phyloP scores from a whole-genome alignment of 2,329 filamentous ascomycete genomes.

The Torrubiella hemipterigena region DNA sequence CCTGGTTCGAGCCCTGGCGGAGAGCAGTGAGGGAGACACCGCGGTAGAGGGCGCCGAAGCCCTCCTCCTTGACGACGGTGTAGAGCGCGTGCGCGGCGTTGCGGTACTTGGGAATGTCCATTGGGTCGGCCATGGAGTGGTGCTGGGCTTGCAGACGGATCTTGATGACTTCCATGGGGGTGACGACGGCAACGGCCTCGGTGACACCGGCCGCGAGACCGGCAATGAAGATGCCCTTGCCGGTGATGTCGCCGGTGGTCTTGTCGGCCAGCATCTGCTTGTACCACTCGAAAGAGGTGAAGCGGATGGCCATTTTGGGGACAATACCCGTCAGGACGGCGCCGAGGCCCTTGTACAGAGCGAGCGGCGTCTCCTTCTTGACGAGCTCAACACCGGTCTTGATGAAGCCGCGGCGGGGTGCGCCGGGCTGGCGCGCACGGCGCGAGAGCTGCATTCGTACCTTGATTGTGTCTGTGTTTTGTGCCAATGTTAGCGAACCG shows the following conservation, averaged over 20 bases:
- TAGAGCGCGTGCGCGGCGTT: constrained; percentile 77
- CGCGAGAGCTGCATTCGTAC: constrained; percentile 97
- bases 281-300: constrained; percentile 94
- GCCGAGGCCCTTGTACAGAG: constrained; percentile 95
- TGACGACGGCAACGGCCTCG: constrained; percentile 91
- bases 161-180: constrained; percentile 98
- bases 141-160: constrained; percentile 96
- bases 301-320: constrained; percentile 98
- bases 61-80: constrained; percentile 88
- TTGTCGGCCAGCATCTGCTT: constrained; percentile 69
- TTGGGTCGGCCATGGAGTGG: constrained; percentile 93
- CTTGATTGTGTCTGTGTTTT: constrained; percentile 92
- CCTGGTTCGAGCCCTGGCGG: constrained; percentile 92
- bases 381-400: constrained; percentile 79
- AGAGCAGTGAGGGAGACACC: constrained; percentile 89
- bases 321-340: constrained; percentile 93
- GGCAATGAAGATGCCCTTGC: constrained; percentile 58
- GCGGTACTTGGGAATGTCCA: constrained; percentile 93
- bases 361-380: constrained; percentile 78
- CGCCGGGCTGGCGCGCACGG: constrained; percentile 69
- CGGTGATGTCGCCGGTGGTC: constrained; percentile 54
- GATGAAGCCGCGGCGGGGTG: constrained; percentile 79
- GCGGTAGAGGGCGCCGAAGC: constrained; percentile 75
- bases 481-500: constrained; percentile 5
- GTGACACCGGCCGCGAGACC: constrained; percentile 89